Percentiles rank a stretch among this genome's conserved stretches.
phyloP scores from a whole-genome alignment of 352 stramenopile genomes.

The Phytophthora ramorum region DNA sequence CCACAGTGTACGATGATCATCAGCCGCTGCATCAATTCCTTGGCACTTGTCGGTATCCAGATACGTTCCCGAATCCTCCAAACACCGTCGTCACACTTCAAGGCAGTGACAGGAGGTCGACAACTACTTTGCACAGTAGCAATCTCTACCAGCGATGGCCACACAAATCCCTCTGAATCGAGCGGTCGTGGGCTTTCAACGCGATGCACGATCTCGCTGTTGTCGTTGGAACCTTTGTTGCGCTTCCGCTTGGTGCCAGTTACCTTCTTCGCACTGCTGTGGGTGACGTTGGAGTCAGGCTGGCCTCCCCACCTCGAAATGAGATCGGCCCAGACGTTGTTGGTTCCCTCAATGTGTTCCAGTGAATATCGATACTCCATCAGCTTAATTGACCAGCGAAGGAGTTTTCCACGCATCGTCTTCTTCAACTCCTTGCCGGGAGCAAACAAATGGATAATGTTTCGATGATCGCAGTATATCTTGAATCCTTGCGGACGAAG shows the following conservation, averaged over 20 bases:
- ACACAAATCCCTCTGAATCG: background rate
- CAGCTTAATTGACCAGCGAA: slow-evolving; percentile 4
- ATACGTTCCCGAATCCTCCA: background rate
- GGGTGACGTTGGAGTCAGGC: no score
- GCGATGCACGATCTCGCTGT: background rate
- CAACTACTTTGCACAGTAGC: background rate
- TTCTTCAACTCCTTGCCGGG: background rate
- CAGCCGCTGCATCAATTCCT: background rate
- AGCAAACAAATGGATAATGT: no score
- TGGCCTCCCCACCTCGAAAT: slow-evolving; percentile 2
- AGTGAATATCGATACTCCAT: slow-evolving; percentile 8
- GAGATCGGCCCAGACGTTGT: slow-evolving; percentile 17
- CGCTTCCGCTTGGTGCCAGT: background rate
- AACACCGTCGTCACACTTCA: background rate
- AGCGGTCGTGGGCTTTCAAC: background rate
- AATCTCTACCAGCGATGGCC: background rate
- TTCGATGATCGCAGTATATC: slow-evolving; percentile 2
- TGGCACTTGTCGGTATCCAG: background rate
- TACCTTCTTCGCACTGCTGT: no score
- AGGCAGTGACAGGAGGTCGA: background rate
- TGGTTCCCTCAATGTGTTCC: slow-evolving; percentile 6
- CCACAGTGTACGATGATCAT: background rate
- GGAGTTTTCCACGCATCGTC: background rate
- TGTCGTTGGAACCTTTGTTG: background rate
- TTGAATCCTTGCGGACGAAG: slow-evolving; percentile 4